phyloP scores from a whole-genome alignment of 2,329 filamentous ascomycete genomes.

The Fusarium domesticum region DNA sequence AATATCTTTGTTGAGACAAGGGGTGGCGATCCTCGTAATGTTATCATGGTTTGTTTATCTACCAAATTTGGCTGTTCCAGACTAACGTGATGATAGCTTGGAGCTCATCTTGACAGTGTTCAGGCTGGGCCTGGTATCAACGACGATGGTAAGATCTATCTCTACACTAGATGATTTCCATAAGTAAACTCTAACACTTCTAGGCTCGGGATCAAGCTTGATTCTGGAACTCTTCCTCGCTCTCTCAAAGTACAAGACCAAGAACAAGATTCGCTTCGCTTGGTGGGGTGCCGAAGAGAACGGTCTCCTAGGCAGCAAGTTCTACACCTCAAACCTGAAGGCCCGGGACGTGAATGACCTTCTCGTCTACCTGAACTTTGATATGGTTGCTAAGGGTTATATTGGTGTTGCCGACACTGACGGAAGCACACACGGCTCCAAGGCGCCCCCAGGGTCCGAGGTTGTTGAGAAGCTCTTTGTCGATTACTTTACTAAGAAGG shows the following conservation, averaged over 20 bases:
- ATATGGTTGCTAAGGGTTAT: slow-evolving; percentile 24
- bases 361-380: slow-evolving; percentile 23
- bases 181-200: not conserved
- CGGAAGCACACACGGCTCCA: slow-evolving; percentile 19
- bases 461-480: slow-evolving; percentile 25
- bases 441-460: slow-evolving; percentile 29
- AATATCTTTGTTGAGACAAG: slow-evolving; percentile 20
- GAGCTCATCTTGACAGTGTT: slow-evolving; percentile 19
- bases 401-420: slow-evolving; percentile 27
- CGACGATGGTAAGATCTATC: slow-evolving; percentile 9
- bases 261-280: slow-evolving; percentile 25
- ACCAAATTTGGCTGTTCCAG: accelerated
- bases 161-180: accelerated
- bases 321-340: slow-evolving; percentile 13
- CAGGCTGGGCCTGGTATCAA: slow-evolving; percentile 23
- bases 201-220: slow-evolving; percentile 18
- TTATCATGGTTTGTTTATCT: slow-evolving; percentile 16
- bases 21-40: slow-evolving; percentile 18
- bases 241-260: slow-evolving; percentile 23
- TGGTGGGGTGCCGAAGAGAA: slow-evolving; percentile 26
- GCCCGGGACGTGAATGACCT: slow-evolving; percentile 20
- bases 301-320: slow-evolving; percentile 18
- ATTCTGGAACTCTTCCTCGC: slow-evolving; percentile 21
- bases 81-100: slow-evolving; percentile 2
- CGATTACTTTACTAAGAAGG: slow-evolving; percentile 31